Conservation (phyloP, 2,329 filamentous ascomycete species). For the Fusarium tricinctum region DNA sequence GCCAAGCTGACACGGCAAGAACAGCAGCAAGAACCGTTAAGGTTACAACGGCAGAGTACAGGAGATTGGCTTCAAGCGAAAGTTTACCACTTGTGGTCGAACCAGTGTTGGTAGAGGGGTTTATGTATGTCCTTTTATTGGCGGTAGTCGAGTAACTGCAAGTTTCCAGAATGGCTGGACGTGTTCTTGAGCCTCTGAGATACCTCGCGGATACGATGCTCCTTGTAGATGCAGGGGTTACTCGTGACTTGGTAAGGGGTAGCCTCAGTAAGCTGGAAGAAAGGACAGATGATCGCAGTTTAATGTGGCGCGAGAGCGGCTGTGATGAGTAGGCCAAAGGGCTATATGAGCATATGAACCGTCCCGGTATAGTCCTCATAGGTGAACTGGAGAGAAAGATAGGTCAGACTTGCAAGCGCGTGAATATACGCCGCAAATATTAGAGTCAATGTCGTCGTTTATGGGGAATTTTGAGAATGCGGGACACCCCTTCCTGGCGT, state of each 20-base stretch:
- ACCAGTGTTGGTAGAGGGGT: conserved; percentile 5
- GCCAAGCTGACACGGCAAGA: conserved; percentile 38
- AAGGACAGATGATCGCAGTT: conserved; percentile 33
- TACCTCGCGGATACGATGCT: conserved; percentile 24
- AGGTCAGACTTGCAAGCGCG: conserved; percentile 34
- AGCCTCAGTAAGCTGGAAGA: conserved; percentile 27
- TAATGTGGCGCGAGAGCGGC: conserved; percentile 23
- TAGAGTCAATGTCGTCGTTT: conserved; percentile 42
- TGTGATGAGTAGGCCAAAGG: conserved; percentile 18
- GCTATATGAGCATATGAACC: conserved; percentile 32
- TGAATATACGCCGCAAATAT: conserved; percentile 34
- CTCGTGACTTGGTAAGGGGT: conserved; percentile 32
- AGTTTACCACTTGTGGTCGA: conserved; percentile 7
- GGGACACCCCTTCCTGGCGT: conserved; percentile 41
- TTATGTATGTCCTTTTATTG: conserved; percentile 21
- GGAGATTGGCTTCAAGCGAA: conserved; percentile 37
- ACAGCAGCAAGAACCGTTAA: conserved; percentile 26
- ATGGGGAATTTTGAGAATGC: conserved; percentile 42
- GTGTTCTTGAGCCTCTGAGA: conserved; percentile 1
- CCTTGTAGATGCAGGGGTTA: conserved; percentile 25
- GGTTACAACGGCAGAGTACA: conserved; percentile 35
- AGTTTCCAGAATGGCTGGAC: background rate
- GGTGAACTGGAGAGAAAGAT: conserved; percentile 28
- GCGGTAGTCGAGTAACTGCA: conserved; percentile 5
- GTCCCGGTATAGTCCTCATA: conserved; percentile 46